Evolutionary conservation across 208 protist genomes (phyloP).

Genomic region (Acanthamoeba healyi): DNA sequence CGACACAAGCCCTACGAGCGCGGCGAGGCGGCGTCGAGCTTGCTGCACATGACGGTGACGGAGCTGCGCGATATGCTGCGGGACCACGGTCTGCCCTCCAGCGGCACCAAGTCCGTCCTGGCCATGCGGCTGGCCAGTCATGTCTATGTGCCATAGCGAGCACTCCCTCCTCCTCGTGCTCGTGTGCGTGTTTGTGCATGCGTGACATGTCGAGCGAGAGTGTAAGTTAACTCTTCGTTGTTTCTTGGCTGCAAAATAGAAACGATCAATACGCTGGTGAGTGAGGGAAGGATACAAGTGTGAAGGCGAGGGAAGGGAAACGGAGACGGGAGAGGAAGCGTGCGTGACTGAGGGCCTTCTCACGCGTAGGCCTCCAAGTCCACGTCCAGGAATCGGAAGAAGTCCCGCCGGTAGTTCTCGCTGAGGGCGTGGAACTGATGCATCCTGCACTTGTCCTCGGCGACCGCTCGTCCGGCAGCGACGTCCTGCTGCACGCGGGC

Average conservation of each 20-base stretch:
- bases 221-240: too few species aligned
- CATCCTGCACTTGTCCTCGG: constrained; percentile 38
- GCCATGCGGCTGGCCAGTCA: not conserved
- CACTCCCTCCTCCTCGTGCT: too few species aligned
- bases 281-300: too few species aligned
- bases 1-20: constrained; percentile 13
- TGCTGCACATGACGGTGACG: not conserved
- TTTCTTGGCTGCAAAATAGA: not conserved
- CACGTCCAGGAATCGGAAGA: constrained; percentile 10
- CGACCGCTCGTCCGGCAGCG: not conserved
- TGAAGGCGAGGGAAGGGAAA: not conserved
- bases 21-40: not conserved
- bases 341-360: not conserved
- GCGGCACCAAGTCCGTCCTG: not conserved
- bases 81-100: not conserved
- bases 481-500: not conserved
- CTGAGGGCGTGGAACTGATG: not conserved
- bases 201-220: too few species aligned
- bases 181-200: too few species aligned
- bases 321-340: too few species aligned
- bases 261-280: too few species aligned
- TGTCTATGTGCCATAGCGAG: too few species aligned
- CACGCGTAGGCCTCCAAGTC: not conserved
- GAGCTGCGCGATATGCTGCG: not conserved
- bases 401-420: not conserved